Evolutionary conservation across 257 asterid genomes (phyloP).

Genomic region (Rhazya stricta): DNA sequence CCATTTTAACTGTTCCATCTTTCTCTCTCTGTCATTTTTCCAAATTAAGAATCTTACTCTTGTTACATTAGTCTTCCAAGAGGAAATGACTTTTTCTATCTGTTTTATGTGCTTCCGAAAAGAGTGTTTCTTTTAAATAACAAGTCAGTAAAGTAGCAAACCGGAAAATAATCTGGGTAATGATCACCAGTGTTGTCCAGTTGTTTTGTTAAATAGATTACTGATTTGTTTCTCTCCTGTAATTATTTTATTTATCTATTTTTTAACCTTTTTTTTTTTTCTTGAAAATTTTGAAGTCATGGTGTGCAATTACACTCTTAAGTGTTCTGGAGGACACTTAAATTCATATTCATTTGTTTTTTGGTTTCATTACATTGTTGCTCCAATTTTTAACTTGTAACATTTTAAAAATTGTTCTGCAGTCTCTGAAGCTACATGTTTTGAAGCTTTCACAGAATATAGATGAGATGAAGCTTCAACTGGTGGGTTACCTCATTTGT

Average conservation of each 20-base stretch:
- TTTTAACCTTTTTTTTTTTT: neutral
- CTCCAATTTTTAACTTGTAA: neutral
- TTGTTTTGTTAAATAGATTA: neutral
- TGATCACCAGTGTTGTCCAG: neutral
- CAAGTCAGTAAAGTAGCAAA: neutral
- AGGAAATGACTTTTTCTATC: neutral
- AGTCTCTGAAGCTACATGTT: constrained; percentile 88
- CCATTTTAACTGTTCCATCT: neutral
- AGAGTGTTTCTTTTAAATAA: neutral
- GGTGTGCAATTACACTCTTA: neutral
- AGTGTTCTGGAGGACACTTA: neutral
- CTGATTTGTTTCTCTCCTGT: neutral
- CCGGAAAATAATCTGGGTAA: neutral
- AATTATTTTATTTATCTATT: neutral
- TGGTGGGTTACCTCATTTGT: constrained; percentile 44
- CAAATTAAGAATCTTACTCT: neutral
- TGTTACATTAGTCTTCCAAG: neutral
- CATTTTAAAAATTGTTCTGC: constrained; percentile 31
- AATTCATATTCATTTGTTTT: neutral
- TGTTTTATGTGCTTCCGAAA: neutral
- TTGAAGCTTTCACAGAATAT: constrained; percentile 72
- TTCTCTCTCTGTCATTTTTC: neutral
- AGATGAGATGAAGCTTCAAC: constrained; percentile 57
- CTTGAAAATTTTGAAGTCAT: neutral
- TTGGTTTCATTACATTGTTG: neutral